Evolutionary conservation across 73 alveolate species (phyloP).

Genomic region (Symbiodinium natans): DNA sequence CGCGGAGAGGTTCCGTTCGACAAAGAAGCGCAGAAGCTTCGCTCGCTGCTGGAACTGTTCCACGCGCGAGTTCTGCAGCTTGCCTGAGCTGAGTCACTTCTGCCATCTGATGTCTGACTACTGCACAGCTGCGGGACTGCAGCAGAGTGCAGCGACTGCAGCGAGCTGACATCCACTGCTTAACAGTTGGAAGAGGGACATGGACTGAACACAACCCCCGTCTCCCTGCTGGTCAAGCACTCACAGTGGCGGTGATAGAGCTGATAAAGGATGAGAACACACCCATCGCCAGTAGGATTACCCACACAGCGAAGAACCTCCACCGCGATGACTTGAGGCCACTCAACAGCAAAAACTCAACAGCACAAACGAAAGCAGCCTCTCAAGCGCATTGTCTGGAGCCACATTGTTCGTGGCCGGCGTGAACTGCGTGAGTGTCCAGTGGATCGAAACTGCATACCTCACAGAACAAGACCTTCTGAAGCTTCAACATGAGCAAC

Average conservation of each 20-base stretch:
- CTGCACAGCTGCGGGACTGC: neutral
- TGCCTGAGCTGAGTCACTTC: slow-evolving; percentile 1
- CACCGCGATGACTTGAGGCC: neutral
- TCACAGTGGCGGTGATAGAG: slow-evolving; percentile 84
- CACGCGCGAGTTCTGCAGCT: slow-evolving; percentile 33
- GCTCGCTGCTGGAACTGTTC: slow-evolving; percentile 68
- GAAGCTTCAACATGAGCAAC: too few species aligned
- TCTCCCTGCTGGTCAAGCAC: neutral
- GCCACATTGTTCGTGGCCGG: slow-evolving; percentile 86
- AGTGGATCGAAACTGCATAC: slow-evolving; percentile 58
- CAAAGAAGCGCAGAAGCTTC: slow-evolving; percentile 64
- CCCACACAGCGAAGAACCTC: slow-evolving; percentile 92
- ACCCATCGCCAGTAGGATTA: slow-evolving; percentile 81
- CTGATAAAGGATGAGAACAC: slow-evolving; percentile 88
- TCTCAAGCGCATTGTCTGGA: slow-evolving; percentile 61
- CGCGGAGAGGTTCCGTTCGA: slow-evolving; percentile 85
- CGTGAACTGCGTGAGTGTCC: slow-evolving; percentile 84
- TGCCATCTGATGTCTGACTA: neutral
- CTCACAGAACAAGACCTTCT: neutral
- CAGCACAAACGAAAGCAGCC: neutral
- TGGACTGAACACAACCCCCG: neutral
- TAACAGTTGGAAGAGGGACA: neutral
- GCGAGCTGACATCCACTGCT: too few species aligned
- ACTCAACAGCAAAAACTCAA: neutral
- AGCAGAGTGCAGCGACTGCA: too few species aligned